These are phyloP conservation scores for Pyrenopolyporus hunteri DNA, from an alignment of 495 filamentous ascomycete species.

Conservation along the genomic window DNA sequence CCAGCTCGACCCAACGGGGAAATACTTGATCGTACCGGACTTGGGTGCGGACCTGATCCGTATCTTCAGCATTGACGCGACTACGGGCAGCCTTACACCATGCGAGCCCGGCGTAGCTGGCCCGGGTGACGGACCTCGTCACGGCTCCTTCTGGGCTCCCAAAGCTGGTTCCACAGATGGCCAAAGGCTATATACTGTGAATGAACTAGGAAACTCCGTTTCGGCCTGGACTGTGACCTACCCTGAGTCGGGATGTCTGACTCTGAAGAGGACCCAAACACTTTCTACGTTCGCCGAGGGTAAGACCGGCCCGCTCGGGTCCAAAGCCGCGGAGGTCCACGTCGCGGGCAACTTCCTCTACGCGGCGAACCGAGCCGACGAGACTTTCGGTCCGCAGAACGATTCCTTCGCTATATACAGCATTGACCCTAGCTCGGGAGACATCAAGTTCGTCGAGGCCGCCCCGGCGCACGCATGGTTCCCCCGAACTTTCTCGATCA, in stretches of 20 bases:
- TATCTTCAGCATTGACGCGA: constrained; percentile 61
- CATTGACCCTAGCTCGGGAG: constrained; percentile 44
- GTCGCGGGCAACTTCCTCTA: constrained; percentile 50
- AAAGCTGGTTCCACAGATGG: constrained; percentile 37
- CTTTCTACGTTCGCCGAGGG: constrained; percentile 47
- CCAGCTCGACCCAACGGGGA: constrained; percentile 69
- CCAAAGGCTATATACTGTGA: constrained; percentile 50
- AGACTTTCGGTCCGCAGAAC: constrained; percentile 49
- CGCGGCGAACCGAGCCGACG: constrained; percentile 51
- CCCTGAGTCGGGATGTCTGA: constrained; percentile 44
- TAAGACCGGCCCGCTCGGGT: constrained; percentile 42
- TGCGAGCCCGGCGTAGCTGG: constrained; percentile 45
- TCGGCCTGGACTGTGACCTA: constrained; percentile 51
- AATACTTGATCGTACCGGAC: constrained; percentile 71
- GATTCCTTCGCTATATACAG: constrained; percentile 51
- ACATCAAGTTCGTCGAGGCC: constrained; percentile 46
- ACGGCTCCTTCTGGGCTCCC: constrained; percentile 51
- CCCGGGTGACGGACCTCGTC: constrained; percentile 53
- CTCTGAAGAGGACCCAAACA: constrained; percentile 45
- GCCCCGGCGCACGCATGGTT: constrained; percentile 53
- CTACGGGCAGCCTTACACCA: constrained; percentile 45
- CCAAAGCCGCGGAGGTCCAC: constrained; percentile 54
- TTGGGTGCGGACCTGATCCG: constrained; percentile 73
- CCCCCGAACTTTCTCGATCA: constrained; percentile 66
- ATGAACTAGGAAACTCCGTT: constrained; percentile 57